Evolutionary conservation across 2,329 filamentous ascomycete genomes (phyloP).

Genomic region (Remersonia thermophila): DNA sequence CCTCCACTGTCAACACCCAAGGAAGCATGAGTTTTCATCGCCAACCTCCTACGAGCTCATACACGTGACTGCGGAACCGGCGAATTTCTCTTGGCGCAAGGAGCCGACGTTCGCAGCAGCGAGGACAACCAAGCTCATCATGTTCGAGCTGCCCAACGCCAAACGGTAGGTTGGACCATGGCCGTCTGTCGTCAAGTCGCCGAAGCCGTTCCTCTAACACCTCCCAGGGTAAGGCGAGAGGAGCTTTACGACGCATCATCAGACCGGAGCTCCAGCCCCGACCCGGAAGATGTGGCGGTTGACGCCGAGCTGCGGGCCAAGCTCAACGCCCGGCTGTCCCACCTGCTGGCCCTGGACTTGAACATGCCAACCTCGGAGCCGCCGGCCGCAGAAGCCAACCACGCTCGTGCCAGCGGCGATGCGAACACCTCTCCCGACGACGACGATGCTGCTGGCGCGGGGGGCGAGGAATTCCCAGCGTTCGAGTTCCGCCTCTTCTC

Average conservation of each 20-base stretch:
- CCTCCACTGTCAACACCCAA: too few species aligned
- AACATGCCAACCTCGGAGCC: not conserved
- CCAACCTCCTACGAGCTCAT: too few species aligned
- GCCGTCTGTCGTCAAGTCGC: too few species aligned
- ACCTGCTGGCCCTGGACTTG: slow-evolving; percentile 31
- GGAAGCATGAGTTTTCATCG: too few species aligned
- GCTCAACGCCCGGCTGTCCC: slow-evolving; percentile 37
- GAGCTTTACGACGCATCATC: slow-evolving; percentile 34
- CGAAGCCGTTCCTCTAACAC: too few species aligned
- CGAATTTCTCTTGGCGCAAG: too few species aligned
- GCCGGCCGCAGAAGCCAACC: not conserved
- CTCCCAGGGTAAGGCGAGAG: slow-evolving; percentile 39
- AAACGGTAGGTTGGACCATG: slow-evolving; percentile 37
- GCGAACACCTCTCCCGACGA: too few species aligned
- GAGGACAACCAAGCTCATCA: too few species aligned
- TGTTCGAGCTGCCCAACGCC: slow-evolving; percentile 41
- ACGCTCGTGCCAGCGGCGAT: too few species aligned
- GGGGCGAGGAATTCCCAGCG: not conserved
- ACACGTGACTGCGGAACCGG: too few species aligned
- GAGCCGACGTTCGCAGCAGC: too few species aligned
- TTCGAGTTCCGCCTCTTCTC: slow-evolving; percentile 43
- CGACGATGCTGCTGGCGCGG: too few species aligned
- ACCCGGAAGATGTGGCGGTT: slow-evolving; percentile 22
- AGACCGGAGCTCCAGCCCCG: slow-evolving; percentile 18
- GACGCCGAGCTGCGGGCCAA: slow-evolving; percentile 29